These are phyloP conservation scores for Ailanthus altissimus DNA, from an alignment of 345 rosid genomes.

Conservation along the genomic window DNA sequence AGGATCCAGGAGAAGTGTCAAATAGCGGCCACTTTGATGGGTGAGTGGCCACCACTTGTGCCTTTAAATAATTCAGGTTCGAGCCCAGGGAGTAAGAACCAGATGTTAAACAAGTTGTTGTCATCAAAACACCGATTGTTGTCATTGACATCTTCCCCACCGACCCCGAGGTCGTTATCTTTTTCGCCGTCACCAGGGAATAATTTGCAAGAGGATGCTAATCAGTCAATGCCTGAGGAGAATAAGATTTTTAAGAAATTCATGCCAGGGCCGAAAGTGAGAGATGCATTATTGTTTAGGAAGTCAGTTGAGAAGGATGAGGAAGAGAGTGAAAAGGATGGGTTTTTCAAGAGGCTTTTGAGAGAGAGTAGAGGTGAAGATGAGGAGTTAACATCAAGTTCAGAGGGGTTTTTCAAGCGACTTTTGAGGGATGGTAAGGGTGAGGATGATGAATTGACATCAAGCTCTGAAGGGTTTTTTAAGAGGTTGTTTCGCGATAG, in stretches of 20 bases:
- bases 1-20: conserved; percentile 99
- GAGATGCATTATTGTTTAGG: conserved; percentile 93
- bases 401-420: conserved; percentile 80
- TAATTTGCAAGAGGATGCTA: conserved; percentile 63
- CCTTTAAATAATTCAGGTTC: conserved; percentile 48
- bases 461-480: conserved; percentile 79
- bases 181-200: conserved; percentile 66
- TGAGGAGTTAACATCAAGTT: conserved; percentile 68
- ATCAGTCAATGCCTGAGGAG: conserved; percentile 69
- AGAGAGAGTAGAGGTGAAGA: conserved; percentile 78
- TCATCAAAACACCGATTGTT: conserved; percentile 89
- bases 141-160: conserved; percentile 82
- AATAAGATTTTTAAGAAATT: conserved; percentile 86
- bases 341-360: conserved; percentile 91
- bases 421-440: conserved; percentile 68
- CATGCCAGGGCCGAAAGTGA: conserved; percentile 88
- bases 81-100: conserved; percentile 88
- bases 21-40: conserved; percentile 93
- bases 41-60: conserved; percentile 88
- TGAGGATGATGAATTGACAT: conserved; percentile 65
- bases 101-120: conserved; percentile 72
- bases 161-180: conserved; percentile 63
- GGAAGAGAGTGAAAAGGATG: conserved; percentile 88
- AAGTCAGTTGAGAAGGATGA: conserved; percentile 92
- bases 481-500: conserved; percentile 70